Percentiles rank a stretch among this genome's conserved stretches.
Evolutionary conservation across 129 eudicot genomes (phyloP).

Genomic region (Tanacetum coccineum): DNA sequence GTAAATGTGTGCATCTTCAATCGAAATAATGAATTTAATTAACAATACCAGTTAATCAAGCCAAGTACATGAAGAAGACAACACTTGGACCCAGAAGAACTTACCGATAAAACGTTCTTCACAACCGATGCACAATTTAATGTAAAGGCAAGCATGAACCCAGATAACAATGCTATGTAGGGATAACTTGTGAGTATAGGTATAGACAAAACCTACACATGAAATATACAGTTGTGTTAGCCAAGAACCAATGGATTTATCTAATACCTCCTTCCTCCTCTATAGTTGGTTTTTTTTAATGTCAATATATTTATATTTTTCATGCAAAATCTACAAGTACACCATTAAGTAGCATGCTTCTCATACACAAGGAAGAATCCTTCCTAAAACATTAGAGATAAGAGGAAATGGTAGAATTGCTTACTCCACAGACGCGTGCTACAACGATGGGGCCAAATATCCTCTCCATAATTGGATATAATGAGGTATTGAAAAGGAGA

Average conservation of each 20-base stretch:
- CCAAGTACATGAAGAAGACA: neutral
- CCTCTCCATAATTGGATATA: slow-evolving; percentile 62
- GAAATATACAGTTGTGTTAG: neutral
- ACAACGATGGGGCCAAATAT: slow-evolving; percentile 49
- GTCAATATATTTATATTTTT: slow-evolving; percentile 4
- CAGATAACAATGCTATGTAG: slow-evolving; percentile 75
- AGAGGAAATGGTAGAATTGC: slow-evolving; percentile 25
- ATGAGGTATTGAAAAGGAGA: slow-evolving; percentile 53
- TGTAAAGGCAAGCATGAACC: slow-evolving; percentile 48
- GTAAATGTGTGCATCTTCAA: neutral
- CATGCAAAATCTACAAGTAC: neutral
- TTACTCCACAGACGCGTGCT: slow-evolving; percentile 72
- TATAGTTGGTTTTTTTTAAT: neutral
- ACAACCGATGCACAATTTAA: slow-evolving; percentile 60
- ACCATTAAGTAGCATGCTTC: neutral
- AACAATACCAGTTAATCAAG: neutral
- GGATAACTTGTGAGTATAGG: slow-evolving; percentile 72
- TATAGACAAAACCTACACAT: slow-evolving; percentile 56
- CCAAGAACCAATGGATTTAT: slow-evolving; percentile 6
- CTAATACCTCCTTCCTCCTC: slow-evolving; percentile 7
- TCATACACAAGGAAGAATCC: neutral
- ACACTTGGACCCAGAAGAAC: slow-evolving; percentile 23
- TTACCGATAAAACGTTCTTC: slow-evolving; percentile 76
- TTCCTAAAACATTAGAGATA: neutral
- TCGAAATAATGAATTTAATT: neutral